Percentiles rank a stretch among this genome's conserved stretches.
Conservation (phyloP, 2,329 filamentous ascomycete genomes). For the Xylariaceae sp. region DNA sequence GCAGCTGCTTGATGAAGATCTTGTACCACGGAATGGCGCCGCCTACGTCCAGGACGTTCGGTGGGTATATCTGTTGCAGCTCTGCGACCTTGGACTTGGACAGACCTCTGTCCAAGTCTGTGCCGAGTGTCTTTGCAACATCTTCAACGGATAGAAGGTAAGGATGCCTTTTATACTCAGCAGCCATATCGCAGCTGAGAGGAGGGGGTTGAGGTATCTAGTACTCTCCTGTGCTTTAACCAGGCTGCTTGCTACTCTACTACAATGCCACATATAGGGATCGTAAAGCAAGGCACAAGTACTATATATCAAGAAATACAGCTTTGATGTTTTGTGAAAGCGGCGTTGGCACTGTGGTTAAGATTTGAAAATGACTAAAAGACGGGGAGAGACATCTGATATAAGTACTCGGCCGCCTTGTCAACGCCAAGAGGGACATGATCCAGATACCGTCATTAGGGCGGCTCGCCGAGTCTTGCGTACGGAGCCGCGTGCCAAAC, state of each 20-base stretch:
- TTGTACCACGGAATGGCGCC: constrained; percentile 64
- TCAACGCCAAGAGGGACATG: constrained; percentile 17
- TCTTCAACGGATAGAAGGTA: constrained; percentile 57
- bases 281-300: too few species aligned
- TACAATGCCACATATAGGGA: too few species aligned
- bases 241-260: too few species aligned
- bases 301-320: background rate
- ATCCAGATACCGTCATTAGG: constrained; percentile 11
- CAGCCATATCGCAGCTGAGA: constrained; percentile 36
- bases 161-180: constrained; percentile 48
- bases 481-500: constrained; percentile 6
- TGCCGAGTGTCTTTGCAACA: constrained; percentile 57
- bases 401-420: constrained; percentile 12
- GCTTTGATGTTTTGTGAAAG: background rate
- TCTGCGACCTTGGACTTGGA: constrained; percentile 53
- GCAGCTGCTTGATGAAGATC: constrained; percentile 65
- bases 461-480: constrained; percentile 5
- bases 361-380: background rate
- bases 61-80: constrained; percentile 55
- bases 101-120: constrained; percentile 63
- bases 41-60: constrained; percentile 65
- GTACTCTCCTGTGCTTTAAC: too few species aligned
- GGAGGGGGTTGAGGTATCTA: too few species aligned
- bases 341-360: background rate
- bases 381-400: background rate